Evolutionary conservation across 1,284 basidiomycete genomes (phyloP), one percentile per base, ranked within the genome.

Genomic region (Moniliella sp.): DNA sequence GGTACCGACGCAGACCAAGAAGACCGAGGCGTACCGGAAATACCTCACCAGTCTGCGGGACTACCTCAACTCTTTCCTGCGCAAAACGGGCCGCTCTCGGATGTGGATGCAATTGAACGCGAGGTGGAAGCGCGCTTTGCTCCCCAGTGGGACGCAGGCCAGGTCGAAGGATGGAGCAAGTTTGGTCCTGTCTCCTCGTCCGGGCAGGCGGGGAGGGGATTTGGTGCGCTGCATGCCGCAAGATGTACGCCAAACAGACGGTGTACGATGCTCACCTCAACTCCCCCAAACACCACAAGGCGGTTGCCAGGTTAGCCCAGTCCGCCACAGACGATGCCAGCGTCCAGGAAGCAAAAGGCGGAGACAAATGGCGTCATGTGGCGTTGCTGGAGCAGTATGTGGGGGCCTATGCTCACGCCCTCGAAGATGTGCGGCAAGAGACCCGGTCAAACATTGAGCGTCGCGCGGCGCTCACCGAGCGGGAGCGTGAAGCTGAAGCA

Each of bases 361-460:
- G 39, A 33, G 31, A 51, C 46, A 37, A 34, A 0, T 37, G 42
- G 12, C 50, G 55, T 35, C 39, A 34, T 5, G 32, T 50, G 5
- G 52, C 53, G 11, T 43, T 46, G 14, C 41, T 48, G 18, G 55
- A 57, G 31, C 35, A 32, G 15, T 28, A 54, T 4, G 31, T 57
- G 16, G 28, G 14, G 4, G 40, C 45, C 1, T 41, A 47, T 1
- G 48, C 39, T 0, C 8, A 25, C 1, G 35, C 35, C 13, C 43
- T 55, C 2, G 30, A 28, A 0, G 11, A 38, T 1, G 34, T 52
- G n/a, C 48, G 53, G 1, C 31, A 38, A 4, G 56, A 57, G 7
- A 91, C 88, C 0, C 81, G 84, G 51, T 75, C 82, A 12, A 94
- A 97, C 55, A 83, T 94, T 14, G 91, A 97, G 62, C 77, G 91